Evolutionary conservation across 176 grass and related monocot species (phyloP), one percentile per base, ranked within the genome.

Genomic region (Carex scoparia): DNA sequence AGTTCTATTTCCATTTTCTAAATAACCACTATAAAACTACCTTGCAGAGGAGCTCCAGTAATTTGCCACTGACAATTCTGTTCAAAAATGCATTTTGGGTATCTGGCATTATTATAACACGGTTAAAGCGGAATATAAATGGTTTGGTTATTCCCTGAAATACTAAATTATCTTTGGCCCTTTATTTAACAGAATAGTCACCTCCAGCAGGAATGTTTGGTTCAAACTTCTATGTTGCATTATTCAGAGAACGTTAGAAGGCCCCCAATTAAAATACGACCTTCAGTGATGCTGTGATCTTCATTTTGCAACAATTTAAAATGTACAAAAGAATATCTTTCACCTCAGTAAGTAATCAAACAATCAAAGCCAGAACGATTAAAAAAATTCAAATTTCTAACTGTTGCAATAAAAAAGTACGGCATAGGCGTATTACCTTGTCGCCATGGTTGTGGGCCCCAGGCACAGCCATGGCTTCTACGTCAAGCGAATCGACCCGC

Each of bases 401-500:
- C 11, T 48, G 12, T 48, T 48, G 40, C 40, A 73, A 73, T 8
- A 23, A 23, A 71, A 71, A 49, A 30, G 2, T n/a, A 16, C 6
- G 2, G 30, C 10, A 6, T 30, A 80, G 33, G 30, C 10, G 10
- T 30, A 80, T 33, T 83, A 99, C 93, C 96, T 94, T 90, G 59
- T 27, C 2, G 28, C 65, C 82, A 83, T 92, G 90, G 5, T 85
- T 80, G 62, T 94, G 88, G 49, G 89, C 79, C 18, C 88, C 93
- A 69, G 70, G 79, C 51, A 99, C 84, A 86, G n/a, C 46, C 96
- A 99, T 99, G 79, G 91, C 76, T 82, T 99, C 96, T 78, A 99
- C 91, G 84, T 91, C 93, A 84, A 99, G 85, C 48, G 96, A 95
- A 85, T 99, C 96, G 1, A 94, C 91, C 81, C 96, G 61, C 7